Evolutionary conservation across 805 yeast genomes (phyloP).

Genomic region (Wickerhamomyces strasburgensis): DNA sequence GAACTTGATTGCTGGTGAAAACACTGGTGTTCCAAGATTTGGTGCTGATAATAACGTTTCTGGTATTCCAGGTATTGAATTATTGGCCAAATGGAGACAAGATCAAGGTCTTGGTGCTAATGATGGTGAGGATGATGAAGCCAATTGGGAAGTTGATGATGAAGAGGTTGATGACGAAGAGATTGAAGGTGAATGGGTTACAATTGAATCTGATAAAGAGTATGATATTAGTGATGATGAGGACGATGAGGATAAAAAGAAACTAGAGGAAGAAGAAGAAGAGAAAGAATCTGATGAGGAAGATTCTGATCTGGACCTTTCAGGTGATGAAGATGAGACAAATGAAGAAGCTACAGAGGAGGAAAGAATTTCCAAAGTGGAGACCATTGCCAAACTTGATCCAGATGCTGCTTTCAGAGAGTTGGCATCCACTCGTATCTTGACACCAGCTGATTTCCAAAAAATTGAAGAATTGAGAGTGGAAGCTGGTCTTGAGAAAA

Average conservation of each 20-base stretch:
- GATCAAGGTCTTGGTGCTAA: conserved; percentile 51
- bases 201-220: conserved; percentile 77
- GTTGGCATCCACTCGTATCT: conserved; percentile 65
- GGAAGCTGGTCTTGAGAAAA: conserved; percentile 80
- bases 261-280: conserved; percentile 36
- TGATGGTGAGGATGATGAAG: conserved; percentile 58
- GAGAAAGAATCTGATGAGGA: conserved; percentile 45
- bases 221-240: conserved; percentile 50
- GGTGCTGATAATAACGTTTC: conserved; percentile 68
- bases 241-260: conserved; percentile 31
- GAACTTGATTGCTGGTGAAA: conserved; percentile 62
- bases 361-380: conserved; percentile 14
- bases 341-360: conserved; percentile 19
- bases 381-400: conserved; percentile 30
- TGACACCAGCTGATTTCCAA: conserved; percentile 98
- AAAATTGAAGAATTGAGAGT: conserved; percentile 83
- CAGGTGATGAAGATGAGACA: conserved; percentile 29
- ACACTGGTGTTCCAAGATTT: conserved; percentile 50
- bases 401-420: conserved; percentile 46
- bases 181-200: conserved; percentile 90
- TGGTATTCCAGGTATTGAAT: conserved; percentile 89
- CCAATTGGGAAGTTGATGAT: conserved; percentile 49
- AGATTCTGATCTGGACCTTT: conserved; percentile 45
- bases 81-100: conserved; percentile 81
- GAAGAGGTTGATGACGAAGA: conserved; percentile 49